Evolutionary conservation across 1,284 basidiomycete species (phyloP).

Genomic region (Porodaedalea pini): DNA sequence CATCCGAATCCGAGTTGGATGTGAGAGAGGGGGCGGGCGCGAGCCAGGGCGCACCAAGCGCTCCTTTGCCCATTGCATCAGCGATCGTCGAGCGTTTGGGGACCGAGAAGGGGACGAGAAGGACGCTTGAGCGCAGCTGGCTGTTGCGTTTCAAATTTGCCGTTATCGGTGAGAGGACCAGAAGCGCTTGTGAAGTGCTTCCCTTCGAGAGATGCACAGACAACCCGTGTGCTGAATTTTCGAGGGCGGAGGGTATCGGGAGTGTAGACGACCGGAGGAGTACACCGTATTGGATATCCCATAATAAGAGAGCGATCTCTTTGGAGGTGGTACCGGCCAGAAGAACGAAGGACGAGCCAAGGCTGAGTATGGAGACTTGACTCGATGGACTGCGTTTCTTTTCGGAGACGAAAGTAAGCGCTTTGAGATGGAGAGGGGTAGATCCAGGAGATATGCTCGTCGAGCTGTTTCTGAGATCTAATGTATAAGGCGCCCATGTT

Average conservation of each 20-base stretch:
- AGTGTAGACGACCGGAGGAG: conserved; percentile 54
- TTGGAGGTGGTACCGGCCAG: conserved; percentile 45
- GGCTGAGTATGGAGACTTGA: conserved; percentile 45
- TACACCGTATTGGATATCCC: conserved; percentile 71
- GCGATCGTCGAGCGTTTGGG: conserved; percentile 56
- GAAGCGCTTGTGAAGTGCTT: conserved; percentile 47
- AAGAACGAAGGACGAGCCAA: conserved; percentile 63
- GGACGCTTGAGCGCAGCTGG: conserved; percentile 44
- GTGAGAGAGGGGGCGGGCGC: conserved; percentile 11
- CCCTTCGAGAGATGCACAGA: conserved; percentile 32
- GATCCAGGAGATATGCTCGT: conserved; percentile 15
- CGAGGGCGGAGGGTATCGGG: conserved; percentile 48
- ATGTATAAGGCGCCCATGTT: conserved; percentile 10
- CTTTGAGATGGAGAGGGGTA: conserved; percentile 22
- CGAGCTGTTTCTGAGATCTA: neutral
- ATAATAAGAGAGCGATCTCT: conserved; percentile 57
- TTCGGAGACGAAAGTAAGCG: conserved; percentile 29
- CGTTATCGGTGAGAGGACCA: conserved; percentile 45
- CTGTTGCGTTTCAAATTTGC: conserved; percentile 24
- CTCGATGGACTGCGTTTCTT: conserved; percentile 15
- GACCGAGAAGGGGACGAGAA: conserved; percentile 53
- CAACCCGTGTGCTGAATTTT: conserved; percentile 35
- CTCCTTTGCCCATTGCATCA: conserved; percentile 53
- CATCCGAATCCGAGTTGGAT: conserved; percentile 5
- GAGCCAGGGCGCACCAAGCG: conserved; percentile 51